A percentile compares a stretch with the other conserved stretches of the same genome.
phyloP scores from a whole-genome alignment of 2,329 filamentous ascomycete genomes.

The Arthroderma sp. region DNA sequence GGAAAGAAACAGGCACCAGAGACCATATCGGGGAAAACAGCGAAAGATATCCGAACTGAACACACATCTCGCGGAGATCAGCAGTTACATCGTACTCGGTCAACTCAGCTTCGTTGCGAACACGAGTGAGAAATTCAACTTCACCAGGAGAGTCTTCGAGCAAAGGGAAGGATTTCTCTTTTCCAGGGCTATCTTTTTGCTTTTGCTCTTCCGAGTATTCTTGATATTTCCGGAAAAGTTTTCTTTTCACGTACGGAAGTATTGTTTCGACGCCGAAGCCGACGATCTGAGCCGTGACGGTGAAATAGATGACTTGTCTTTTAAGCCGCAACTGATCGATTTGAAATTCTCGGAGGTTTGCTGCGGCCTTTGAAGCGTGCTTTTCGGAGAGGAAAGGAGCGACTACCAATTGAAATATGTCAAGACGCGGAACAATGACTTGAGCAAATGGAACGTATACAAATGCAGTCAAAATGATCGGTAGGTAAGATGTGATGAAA shows the following conservation, averaged over 20 bases:
- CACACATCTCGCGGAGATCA: slow-evolving; percentile 87
- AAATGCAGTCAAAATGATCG: slow-evolving; percentile 84
- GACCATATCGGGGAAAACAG: slow-evolving; percentile 94
- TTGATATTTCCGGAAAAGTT: slow-evolving; percentile 65
- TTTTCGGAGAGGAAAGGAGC: slow-evolving; percentile 63
- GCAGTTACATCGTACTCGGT: slow-evolving; percentile 77
- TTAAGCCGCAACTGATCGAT: slow-evolving; percentile 80
- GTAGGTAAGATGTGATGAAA: slow-evolving; percentile 90
- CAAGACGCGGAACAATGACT: slow-evolving; percentile 69
- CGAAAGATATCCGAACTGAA: slow-evolving; percentile 78
- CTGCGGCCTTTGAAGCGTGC: slow-evolving; percentile 43
- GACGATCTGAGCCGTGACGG: slow-evolving; percentile 68
- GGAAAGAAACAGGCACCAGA: slow-evolving; percentile 73
- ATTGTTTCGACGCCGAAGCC: slow-evolving; percentile 74
- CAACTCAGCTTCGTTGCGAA: slow-evolving; percentile 70
- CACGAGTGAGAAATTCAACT: slow-evolving; percentile 61
- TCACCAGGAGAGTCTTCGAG: slow-evolving; percentile 63
- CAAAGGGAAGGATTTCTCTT: slow-evolving; percentile 30
- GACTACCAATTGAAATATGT: slow-evolving; percentile 64
- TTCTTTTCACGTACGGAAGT: slow-evolving; percentile 72
- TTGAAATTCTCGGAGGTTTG: slow-evolving; percentile 46
- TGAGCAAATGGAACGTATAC: slow-evolving; percentile 87
- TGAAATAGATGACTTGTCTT: slow-evolving; percentile 63
- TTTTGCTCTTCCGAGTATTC: slow-evolving; percentile 46
- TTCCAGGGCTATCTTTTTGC: slow-evolving; percentile 16